Percentiles rank a stretch among this genome's conserved stretches.
Conservation (phyloP, 495 filamentous ascomycete species). For the Thermothielavioides terrestris region DNA sequence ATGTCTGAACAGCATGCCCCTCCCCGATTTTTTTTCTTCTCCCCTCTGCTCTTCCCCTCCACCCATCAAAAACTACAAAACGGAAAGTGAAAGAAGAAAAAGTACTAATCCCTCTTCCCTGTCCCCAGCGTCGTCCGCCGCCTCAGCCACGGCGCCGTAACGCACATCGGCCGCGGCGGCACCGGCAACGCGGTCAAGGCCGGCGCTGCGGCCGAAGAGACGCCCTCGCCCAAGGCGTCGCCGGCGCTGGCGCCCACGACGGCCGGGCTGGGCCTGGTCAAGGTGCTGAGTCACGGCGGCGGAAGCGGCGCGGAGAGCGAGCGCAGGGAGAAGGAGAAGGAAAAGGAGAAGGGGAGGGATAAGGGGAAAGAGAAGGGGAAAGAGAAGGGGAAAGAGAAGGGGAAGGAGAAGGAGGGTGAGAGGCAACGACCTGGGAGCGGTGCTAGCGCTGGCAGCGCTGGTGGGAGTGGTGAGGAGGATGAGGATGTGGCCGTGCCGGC, state of each 20-base stretch:
- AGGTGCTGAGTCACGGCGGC: too few relatives aligned
- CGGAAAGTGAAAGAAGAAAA: constrained; percentile 1
- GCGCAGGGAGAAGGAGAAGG: not conserved
- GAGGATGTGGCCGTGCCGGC: not conserved
- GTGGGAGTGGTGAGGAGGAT: not conserved
- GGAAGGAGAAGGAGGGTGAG: constrained; percentile 11
- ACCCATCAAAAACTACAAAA: not conserved
- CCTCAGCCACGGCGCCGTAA: constrained; percentile 27
- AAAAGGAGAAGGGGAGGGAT: not conserved
- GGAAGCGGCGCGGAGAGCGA: not conserved
- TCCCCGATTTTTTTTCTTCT: constrained; percentile 10
- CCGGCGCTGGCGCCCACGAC: constrained; percentile 1
- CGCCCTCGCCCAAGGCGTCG: not conserved
- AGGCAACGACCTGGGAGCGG: too few relatives aligned
- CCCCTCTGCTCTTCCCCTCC: not conserved
- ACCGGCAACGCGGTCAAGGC: constrained; percentile 47
- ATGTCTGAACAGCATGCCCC: constrained; percentile 15
- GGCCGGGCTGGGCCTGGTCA: constrained; percentile 6
- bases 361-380: not conserved
- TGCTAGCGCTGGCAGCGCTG: not conserved
- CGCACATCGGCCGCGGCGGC: constrained; percentile 47
- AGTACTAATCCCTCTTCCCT: constrained; percentile 4
- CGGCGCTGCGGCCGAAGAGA: constrained; percentile 26
- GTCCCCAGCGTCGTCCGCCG: constrained; percentile 30
- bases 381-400: not conserved